Evolutionary conservation across 371 early-diverging fungal genomes (phyloP), one percentile per base, ranked within the genome.

Genomic region (Homolaphlyctis polyrhiza): DNA sequence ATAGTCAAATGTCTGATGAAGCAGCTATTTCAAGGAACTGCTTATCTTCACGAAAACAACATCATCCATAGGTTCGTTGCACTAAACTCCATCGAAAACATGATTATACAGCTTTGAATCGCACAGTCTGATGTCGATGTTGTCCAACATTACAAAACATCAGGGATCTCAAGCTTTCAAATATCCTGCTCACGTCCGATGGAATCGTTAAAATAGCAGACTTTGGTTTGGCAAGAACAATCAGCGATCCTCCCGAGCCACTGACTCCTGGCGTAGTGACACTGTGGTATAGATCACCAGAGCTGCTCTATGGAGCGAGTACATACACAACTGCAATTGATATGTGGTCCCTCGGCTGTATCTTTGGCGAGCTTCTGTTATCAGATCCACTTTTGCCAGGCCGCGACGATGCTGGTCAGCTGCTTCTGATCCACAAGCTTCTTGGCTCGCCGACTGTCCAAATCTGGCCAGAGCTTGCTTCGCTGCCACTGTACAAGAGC

Each of bases 261-360:
- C 89, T 93, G 92, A 93, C 94, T 11, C 94, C 93, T 0, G 86
- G 90, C 58, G 97, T 99, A 5, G 94, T 96, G 1, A 99, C 99
- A 8, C 73, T 96, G 11, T 96, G 96, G 96, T 96, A 97, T 69
- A 85, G 97, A 57, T 83, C 97, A 5, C 97, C 97, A 0, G 97
- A 96, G 75, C 75, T 97, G 0, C 74, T 97, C 0, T 78, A 91
- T 68, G 96, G 96, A 3, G 83, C 83, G 47, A 74, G 81, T 1
- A 79, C 82, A 39, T 96, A 97, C 75, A 83, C 89, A 6, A 82
- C 82, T 2, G 88, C 94, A 2, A 84, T 96, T 2, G 97, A 97
- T 75, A 83, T 95, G 71, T 98, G 98, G 97, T 89, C 71, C 30
- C 68, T 86, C 35, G 94, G 92, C 34, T 94, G 94, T 68, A 90